A percentile compares a stretch with the other conserved stretches of the same genome.
Conservation (phyloP, 257 asterid species). For the Gynochthodes officinalis region DNA sequence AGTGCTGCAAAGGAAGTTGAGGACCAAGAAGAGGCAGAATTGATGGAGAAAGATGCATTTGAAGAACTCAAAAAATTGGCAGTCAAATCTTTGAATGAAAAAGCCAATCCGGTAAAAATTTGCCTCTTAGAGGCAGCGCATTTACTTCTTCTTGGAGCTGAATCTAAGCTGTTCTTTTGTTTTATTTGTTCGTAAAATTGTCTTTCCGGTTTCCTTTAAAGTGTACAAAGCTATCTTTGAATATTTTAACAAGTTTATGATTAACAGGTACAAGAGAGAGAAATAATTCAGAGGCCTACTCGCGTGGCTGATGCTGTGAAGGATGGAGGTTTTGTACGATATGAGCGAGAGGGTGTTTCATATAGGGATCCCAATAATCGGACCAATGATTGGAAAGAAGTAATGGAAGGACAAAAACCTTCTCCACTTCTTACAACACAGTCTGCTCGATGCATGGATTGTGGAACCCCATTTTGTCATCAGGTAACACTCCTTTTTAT, state of each 20-base stretch:
- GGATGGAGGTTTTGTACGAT: constrained; percentile 86
- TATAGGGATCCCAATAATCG: constrained; percentile 82
- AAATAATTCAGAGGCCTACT: constrained; percentile 55
- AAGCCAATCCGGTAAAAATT: constrained; percentile 46
- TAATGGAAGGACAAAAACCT: constrained; percentile 75
- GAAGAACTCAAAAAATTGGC: constrained; percentile 90
- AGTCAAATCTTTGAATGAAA: constrained; percentile 37
- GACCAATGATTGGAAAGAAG: constrained; percentile 90
- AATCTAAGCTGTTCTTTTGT: not conserved
- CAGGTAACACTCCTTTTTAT: constrained; percentile 45
- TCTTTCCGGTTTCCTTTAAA: not conserved
- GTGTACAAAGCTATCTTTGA: not conserved
- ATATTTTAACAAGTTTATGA: constrained; percentile 11
- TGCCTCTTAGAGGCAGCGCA: not conserved
- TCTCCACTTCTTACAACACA: constrained; percentile 90
- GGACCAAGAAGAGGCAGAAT: constrained; percentile 58
- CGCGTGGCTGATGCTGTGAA: constrained; percentile 70
- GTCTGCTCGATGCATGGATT: constrained; percentile 99
- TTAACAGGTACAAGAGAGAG: constrained; percentile 54
- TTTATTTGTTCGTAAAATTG: not conserved
- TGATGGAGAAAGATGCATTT: constrained; percentile 80
- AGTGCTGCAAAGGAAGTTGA: constrained; percentile 56
- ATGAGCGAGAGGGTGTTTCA: constrained; percentile 82
- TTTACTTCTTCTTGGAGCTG: no score
- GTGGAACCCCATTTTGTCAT: constrained; percentile 98